Evolutionary conservation across 139 green algal genomes (phyloP).

Genomic region (Closterium sp.): DNA sequence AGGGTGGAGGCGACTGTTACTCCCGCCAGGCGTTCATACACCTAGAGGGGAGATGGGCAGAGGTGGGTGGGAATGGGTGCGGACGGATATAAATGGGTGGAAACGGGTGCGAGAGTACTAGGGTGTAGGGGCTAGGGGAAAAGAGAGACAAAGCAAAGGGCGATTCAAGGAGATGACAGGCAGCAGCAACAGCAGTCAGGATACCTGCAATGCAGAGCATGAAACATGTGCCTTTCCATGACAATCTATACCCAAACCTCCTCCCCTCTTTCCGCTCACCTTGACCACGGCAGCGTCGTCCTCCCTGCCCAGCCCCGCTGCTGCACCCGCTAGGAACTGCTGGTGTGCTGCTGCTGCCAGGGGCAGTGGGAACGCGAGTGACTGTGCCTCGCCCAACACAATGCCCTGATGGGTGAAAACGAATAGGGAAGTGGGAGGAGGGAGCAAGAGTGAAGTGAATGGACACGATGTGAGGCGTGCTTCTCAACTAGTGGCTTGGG

Average conservation of each 20-base stretch:
- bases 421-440: neutral
- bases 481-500: no score
- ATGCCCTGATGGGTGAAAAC: constrained; percentile 35
- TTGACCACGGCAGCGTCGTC: constrained; percentile 45
- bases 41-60: neutral
- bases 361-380: constrained; percentile 45
- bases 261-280: neutral
- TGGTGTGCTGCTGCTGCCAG: constrained; percentile 52
- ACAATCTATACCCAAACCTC: no score
- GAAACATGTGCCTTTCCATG: no score
- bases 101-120: no score
- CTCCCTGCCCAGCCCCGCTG: constrained; percentile 27
- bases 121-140: neutral
- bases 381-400: constrained; percentile 45
- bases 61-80: neutral
- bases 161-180: no score
- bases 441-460: no score
- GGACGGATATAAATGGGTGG: no score
- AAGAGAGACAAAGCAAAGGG: neutral
- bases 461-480: no score
- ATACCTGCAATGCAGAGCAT: no score
- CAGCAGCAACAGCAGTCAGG: no score
- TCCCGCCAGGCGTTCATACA: neutral
- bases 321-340: constrained; percentile 50
- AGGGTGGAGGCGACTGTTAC: neutral